A percentile compares a stretch with the other conserved stretches of the same genome.
These are phyloP conservation scores for Cornus florida DNA, from an alignment of 148 eudicot species.

Conservation along the genomic window DNA sequence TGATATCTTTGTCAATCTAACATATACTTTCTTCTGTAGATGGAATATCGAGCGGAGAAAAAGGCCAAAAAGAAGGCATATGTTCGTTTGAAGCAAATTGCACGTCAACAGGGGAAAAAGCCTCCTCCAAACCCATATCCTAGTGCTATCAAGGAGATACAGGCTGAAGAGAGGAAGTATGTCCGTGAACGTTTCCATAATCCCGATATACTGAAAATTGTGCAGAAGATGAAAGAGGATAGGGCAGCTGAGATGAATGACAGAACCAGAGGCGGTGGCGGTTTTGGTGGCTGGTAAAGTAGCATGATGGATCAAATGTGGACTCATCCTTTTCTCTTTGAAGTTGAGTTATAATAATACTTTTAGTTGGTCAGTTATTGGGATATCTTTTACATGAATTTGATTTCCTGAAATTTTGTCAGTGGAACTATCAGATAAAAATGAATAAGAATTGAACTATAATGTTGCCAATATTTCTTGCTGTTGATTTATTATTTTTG, in stretches of 20 bases:
- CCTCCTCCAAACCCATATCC: slow-evolving; percentile 87
- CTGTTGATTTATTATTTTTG: neutral
- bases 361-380: too few relatives aligned
- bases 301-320: neutral
- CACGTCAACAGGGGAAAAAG: slow-evolving; percentile 62
- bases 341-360: slow-evolving; percentile 1
- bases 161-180: slow-evolving; percentile 75
- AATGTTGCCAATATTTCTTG: neutral
- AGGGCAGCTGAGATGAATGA: slow-evolving; percentile 49
- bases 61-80: slow-evolving; percentile 71
- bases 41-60: slow-evolving; percentile 75
- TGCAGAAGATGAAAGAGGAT: slow-evolving; percentile 56
- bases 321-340: slow-evolving; percentile 2
- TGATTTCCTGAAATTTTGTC: neutral
- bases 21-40: slow-evolving; percentile 26
- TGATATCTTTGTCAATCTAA: neutral
- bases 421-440: neutral
- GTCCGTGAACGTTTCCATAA: slow-evolving; percentile 71
- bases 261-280: slow-evolving; percentile 35
- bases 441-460: neutral
- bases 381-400: neutral
- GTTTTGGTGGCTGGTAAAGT: slow-evolving; percentile 27
- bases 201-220: slow-evolving; percentile 40
- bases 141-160: slow-evolving; percentile 83
- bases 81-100: slow-evolving; percentile 61